These are phyloP conservation scores for Bonia amplexicaulis DNA, from an alignment of 176 grass and related monocot species.

Conservation along the genomic window DNA sequence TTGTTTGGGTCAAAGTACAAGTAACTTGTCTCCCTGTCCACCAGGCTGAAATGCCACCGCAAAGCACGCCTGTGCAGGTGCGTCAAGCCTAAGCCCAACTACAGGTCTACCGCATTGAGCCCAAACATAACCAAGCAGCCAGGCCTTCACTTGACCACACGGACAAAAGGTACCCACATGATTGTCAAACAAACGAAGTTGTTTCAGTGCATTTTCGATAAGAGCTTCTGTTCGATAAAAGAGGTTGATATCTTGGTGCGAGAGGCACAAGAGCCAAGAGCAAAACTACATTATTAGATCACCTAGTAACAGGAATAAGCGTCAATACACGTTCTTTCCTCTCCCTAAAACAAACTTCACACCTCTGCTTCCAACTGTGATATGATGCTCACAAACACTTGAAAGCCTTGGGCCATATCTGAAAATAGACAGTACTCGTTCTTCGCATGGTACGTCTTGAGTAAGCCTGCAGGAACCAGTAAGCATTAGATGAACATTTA, in stretches of 20 bases:
- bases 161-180: neutral
- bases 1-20: too few species aligned
- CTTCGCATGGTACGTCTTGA: conserved; percentile 84
- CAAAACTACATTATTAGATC: neutral
- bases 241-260: neutral
- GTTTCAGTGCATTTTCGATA: neutral
- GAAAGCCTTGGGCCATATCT: conserved; percentile 85
- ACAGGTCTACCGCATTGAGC: neutral
- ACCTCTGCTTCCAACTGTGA: conserved; percentile 66
- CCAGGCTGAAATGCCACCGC: neutral
- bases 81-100: neutral
- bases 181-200: neutral
- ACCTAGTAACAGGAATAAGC: neutral
- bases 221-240: neutral
- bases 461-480: conserved; percentile 47
- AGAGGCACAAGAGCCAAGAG: neutral
- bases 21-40: neutral
- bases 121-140: neutral
- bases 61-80: neutral
- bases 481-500: conserved; percentile 10
- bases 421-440: conserved; percentile 93
- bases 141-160: neutral
- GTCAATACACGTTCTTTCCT: neutral
- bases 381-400: conserved; percentile 89
- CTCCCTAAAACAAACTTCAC: neutral